A percentile compares a stretch with the other conserved stretches of the same genome.
Conservation (phyloP, 768 basidiomycete genomes). For the Neoboletus subvelutipes region DNA sequence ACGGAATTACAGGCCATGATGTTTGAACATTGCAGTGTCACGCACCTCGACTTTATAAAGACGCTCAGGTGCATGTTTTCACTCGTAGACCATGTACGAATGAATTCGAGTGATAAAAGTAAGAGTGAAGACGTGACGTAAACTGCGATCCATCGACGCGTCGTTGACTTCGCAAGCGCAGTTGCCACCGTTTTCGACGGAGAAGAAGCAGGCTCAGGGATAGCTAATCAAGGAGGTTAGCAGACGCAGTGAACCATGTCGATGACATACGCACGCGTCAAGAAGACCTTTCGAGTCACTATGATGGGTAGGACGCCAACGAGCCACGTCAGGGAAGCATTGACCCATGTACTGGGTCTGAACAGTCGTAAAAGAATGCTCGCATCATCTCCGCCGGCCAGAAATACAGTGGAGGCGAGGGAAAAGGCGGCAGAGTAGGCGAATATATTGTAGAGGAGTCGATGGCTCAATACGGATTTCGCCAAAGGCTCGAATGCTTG, state of each 20-base stretch:
- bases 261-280: constrained; percentile 52
- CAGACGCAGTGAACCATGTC: neutral
- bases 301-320: constrained; percentile 55
- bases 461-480: constrained; percentile 59
- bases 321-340: constrained; percentile 47
- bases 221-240: constrained; percentile 34
- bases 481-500: constrained; percentile 66
- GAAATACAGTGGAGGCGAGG: constrained; percentile 41
- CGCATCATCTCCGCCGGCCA: constrained; percentile 23
- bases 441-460: constrained; percentile 56
- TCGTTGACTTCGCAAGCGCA: constrained; percentile 48
- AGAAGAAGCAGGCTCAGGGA: constrained; percentile 49
- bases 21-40: constrained; percentile 7
- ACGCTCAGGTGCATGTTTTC: constrained; percentile 47
- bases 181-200: constrained; percentile 48
- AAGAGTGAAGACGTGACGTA: constrained; percentile 49
- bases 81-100: constrained; percentile 25
- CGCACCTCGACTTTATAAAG: constrained; percentile 68
- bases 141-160: constrained; percentile 42
- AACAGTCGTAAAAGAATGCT: constrained; percentile 38
- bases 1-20: neutral
- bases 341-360: constrained; percentile 43
- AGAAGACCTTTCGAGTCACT: constrained; percentile 55
- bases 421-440: constrained; percentile 47
- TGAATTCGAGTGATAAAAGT: constrained; percentile 45